Percentiles rank a stretch among this genome's conserved stretches.
Evolutionary conservation across 1,284 basidiomycete species (phyloP).

Genomic region (Papiliotrema nemorosa): DNA sequence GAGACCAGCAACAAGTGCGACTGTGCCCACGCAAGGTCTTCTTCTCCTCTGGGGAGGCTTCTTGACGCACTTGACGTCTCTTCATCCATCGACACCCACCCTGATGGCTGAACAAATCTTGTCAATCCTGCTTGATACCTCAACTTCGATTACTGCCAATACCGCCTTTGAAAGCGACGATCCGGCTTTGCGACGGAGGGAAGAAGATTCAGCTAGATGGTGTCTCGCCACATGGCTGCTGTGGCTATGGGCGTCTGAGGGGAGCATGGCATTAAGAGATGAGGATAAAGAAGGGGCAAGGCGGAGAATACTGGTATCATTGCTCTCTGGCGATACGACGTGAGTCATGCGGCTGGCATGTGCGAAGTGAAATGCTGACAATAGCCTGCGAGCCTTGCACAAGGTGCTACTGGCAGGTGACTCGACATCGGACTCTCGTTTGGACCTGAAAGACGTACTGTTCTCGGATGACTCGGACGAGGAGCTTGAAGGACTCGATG

Average conservation of each 20-base stretch:
- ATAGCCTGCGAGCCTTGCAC: too few species aligned
- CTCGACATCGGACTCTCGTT: not conserved
- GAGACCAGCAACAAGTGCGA: slow-evolving; percentile 50
- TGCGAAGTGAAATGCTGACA: too few species aligned
- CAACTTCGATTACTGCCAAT: not conserved
- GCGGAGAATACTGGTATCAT: not conserved
- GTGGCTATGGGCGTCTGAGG: slow-evolving; percentile 5
- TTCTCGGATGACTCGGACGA: not conserved
- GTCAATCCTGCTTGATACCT: slow-evolving; percentile 43
- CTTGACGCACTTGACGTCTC: slow-evolving; percentile 58
- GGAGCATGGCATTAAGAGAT: not conserved
- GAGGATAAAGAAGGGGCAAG: slow-evolving; percentile 5
- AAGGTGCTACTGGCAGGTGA: not conserved
- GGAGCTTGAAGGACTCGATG: slow-evolving; percentile 7
- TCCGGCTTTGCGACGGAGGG: not conserved
- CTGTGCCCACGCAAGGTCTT: slow-evolving; percentile 58
- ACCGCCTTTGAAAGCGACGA: not conserved
- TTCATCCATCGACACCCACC: slow-evolving; percentile 58
- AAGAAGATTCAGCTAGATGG: slow-evolving; percentile 6
- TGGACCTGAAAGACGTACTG: not conserved
- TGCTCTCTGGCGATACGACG: slow-evolving; percentile 1
- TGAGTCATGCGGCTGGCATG: too few species aligned
- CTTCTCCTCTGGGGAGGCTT: slow-evolving; percentile 69
- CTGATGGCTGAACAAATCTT: slow-evolving; percentile 58
- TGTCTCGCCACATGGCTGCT: slow-evolving; percentile 8